Evolutionary conservation across 116 monocot genomes (phyloP), one percentile per base, ranked within the genome.

Genomic region (Papilionanthe hybrid): DNA sequence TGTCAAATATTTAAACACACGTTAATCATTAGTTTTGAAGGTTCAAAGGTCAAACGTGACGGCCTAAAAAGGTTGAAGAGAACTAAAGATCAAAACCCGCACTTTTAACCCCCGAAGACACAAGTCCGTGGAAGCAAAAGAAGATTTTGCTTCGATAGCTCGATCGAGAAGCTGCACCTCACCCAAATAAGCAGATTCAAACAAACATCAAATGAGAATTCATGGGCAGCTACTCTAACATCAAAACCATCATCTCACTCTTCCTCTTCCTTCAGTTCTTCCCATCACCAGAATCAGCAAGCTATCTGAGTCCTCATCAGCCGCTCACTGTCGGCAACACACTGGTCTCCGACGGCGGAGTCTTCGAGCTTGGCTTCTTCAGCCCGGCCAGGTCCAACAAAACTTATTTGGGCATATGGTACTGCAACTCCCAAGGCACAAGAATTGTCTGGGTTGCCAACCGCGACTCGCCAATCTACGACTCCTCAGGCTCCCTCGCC

Each of bases 371-470:
- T 3, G 85, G 85, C 49, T 85, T 85, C 85, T 85, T 81, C 63
- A 71, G 27, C 47, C 53, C 72, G 5, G 58, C 13, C 47, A 45
- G 55, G 27, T 23, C 60, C 47, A 47, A 50, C 0, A 68, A 19
- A 13, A 49, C 45, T 53, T 84, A 76, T 48, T 42, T 80, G 41
- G 84, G 84, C 28, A 80, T 84, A 42, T 84, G 84, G 84, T 73
- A 75, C 60, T 13, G 49, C 81, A 72, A 45, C 29, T 37, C 58
- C 63, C 42, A 45, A 7, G 9, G 42, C 42, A 25, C 17, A 8
- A 67, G 79, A 22, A 48, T 81, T 1, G 83, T 83, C 2, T 88
- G 85, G 86, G 78, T 89, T 4, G 85, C 86, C 32, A 89, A 89
- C 81, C 78, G 86, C 15, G 85, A 79, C 10, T 37, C 19, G 23